Percentiles rank a stretch among this genome's conserved stretches.
These are phyloP conservation scores for Hymenotorrendiella dingleyae DNA, from an alignment of 2,329 filamentous ascomycete genomes.

Conservation along the genomic window DNA sequence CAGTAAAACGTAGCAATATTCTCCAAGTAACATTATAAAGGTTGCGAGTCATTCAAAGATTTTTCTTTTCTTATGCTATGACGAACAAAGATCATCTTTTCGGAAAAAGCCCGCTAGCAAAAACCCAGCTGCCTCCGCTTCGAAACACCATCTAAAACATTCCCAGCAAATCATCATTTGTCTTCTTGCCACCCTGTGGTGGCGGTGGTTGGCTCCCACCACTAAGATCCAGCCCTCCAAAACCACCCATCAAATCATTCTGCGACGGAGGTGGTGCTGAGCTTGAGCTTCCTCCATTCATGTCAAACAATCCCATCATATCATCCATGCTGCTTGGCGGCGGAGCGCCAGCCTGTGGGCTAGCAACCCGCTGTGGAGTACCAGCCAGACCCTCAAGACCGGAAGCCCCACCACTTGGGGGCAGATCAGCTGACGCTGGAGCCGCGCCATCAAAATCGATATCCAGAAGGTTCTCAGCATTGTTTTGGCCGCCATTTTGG, in stretches of 20 bases:
- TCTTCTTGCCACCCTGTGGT: conserved; percentile 48
- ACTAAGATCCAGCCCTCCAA: conserved; percentile 73
- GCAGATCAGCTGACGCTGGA: conserved; percentile 75
- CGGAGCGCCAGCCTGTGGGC: conserved; percentile 43
- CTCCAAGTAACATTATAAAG: no score
- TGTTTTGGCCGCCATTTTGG: conserved; percentile 59
- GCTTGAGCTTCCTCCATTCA: conserved; percentile 21
- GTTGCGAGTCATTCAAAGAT: no score
- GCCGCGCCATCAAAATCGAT: conserved; percentile 93
- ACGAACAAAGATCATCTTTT: no score
- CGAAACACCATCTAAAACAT: conserved; percentile 40
- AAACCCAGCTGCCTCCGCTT: conserved; percentile 6
- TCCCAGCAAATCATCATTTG: conserved; percentile 52
- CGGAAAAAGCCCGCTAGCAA: no score
- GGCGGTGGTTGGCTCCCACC: conserved; percentile 59
- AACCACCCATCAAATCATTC: conserved; percentile 62
- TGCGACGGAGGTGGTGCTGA: conserved; percentile 25
- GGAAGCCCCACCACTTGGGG: conserved; percentile 43
- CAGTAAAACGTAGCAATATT: no score
- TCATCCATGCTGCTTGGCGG: conserved; percentile 66
- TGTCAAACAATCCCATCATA: conserved; percentile 66
- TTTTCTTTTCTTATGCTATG: no score
- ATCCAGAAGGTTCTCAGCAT: conserved; percentile 90
- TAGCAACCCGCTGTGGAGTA: conserved; percentile 64
- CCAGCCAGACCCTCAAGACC: conserved; percentile 50